Evolutionary conservation across 2,329 filamentous ascomycete species (phyloP).

Genomic region (Venturia oleaginea): DNA sequence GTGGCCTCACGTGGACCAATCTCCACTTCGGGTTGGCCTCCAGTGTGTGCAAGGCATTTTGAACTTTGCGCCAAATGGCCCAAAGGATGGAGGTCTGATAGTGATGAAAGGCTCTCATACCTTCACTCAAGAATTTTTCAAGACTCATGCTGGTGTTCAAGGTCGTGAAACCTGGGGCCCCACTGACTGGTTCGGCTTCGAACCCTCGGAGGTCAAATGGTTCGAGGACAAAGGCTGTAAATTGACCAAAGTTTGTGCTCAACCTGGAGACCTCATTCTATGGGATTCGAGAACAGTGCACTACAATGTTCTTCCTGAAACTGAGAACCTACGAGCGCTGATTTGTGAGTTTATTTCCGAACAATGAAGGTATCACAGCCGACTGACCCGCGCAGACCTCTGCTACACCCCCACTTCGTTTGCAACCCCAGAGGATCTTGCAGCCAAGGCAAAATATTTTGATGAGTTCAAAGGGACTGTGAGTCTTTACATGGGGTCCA

Average conservation of each 20-base stretch:
- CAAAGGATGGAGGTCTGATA: constrained; percentile 39
- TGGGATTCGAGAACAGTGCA: constrained; percentile 7
- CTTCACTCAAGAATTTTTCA: constrained; percentile 38
- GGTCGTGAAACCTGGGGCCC: constrained; percentile 22
- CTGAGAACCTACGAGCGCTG: neutral
- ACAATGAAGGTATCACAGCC: neutral
- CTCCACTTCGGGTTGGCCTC: constrained; percentile 32
- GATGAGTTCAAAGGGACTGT: neutral
- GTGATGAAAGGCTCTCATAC: constrained; percentile 35
- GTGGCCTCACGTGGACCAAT: constrained; percentile 40
- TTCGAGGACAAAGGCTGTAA: constrained; percentile 1
- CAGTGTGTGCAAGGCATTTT: constrained; percentile 36
- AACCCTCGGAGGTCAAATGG: constrained; percentile 29
- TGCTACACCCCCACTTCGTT: neutral
- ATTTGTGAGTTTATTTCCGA: neutral
- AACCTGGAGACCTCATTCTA: constrained; percentile 8
- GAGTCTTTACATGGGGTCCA: neutral
- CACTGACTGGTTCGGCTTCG: constrained; percentile 35
- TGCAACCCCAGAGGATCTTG: neutral
- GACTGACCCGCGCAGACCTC: neutral
- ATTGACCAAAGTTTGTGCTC: constrained; percentile 6
- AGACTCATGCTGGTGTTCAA: constrained; percentile 21
- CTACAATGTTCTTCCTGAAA: neutral
- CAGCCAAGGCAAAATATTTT: neutral
- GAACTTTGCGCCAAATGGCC: constrained; percentile 37